These are phyloP conservation scores for Conticribra weissflogii DNA, from an alignment of 108 stramenopile species.

Conservation along the genomic window DNA sequence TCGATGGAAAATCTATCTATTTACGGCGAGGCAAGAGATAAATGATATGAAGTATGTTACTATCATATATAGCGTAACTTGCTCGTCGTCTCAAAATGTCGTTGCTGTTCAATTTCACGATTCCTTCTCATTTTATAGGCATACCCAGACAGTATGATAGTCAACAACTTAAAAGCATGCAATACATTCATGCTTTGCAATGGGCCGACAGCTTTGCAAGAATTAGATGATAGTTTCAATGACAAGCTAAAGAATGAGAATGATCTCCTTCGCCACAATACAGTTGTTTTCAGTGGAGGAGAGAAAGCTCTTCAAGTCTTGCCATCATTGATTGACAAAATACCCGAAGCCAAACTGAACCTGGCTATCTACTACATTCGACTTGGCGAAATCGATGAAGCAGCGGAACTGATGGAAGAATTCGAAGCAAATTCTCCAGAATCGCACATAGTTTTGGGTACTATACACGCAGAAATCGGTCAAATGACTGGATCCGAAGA, in stretches of 20 bases:
- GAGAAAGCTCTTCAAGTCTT: conserved; percentile 71
- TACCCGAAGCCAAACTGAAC: conserved; percentile 87
- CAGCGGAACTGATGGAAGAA: conserved; percentile 71
- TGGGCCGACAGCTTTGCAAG: conserved; percentile 83
- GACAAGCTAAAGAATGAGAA: conserved; percentile 47
- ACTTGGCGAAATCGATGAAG: conserved; percentile 69
- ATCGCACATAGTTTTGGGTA: conserved; percentile 82
- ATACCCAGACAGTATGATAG: conserved; percentile 69
- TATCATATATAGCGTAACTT: not conserved
- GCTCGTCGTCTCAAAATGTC: not conserved
- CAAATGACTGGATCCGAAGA: conserved; percentile 51
- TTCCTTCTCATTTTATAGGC: not conserved
- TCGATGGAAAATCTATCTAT: conserved; percentile 79
- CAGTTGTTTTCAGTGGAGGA: conserved; percentile 77
- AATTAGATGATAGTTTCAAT: conserved; percentile 67
- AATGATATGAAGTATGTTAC: not conserved
- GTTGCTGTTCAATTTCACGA: not conserved
- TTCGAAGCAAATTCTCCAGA: conserved; percentile 78
- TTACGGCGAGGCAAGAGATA: conserved; percentile 60
- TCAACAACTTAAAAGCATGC: conserved; percentile 87
- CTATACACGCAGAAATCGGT: conserved; percentile 72
- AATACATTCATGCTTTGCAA: conserved; percentile 85
- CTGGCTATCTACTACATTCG: conserved; percentile 63
- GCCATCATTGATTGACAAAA: conserved; percentile 65
- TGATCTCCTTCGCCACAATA: conserved; percentile 80